Evolutionary conservation across 2,329 filamentous ascomycete species (phyloP), one percentile per base, ranked within the genome.

Genomic region (Gyromitra esculenta): DNA sequence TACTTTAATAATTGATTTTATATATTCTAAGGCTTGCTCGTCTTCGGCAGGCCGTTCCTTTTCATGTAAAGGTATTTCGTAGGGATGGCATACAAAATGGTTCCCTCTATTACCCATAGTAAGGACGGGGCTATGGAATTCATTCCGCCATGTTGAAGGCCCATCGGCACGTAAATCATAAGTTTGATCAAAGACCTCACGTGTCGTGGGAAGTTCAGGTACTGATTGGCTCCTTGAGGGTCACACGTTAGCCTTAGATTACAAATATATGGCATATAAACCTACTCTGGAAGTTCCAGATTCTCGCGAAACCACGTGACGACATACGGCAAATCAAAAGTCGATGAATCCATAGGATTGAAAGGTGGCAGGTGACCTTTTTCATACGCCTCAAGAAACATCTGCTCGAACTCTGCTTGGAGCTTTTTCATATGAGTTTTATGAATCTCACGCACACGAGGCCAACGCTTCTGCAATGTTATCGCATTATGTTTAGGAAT

Each of bases 321-420:
- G 5, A 94, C 83, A 3, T 82, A 83, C 8, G 85, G 83, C 91
- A 92, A 94, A 81, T 94, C 90, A 75, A 92, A 93, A 1, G 87
- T 86, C 50, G 87, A 82, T 0, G 89, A 85, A 59, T 91, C 84
- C 65, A 91, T 86, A 78, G 88, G 92, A 81, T 93, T 85, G 21
- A 94, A 85, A 1, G 85, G 82, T 1, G 89, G 87, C 0, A 94
- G 79, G 77, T 90, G 86, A 7, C 87, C 87, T 1, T 85, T 85
- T 78, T 90, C 87, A 79, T 93, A 93, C 0, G 91, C 91, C 60
- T 86, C 83, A 5, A 93, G 83, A 79, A 92, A 92, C 6, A 85
- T 86, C 15, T 88, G 85, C 80, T 91, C 89, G 78, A 95, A 92
- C 62, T 88, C 87, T 5, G 86, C 84, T 4, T 88, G 89, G 57